phyloP scores from a whole-genome alignment of 176 grass and related monocot species.

The Aegilops umbellulata region DNA sequence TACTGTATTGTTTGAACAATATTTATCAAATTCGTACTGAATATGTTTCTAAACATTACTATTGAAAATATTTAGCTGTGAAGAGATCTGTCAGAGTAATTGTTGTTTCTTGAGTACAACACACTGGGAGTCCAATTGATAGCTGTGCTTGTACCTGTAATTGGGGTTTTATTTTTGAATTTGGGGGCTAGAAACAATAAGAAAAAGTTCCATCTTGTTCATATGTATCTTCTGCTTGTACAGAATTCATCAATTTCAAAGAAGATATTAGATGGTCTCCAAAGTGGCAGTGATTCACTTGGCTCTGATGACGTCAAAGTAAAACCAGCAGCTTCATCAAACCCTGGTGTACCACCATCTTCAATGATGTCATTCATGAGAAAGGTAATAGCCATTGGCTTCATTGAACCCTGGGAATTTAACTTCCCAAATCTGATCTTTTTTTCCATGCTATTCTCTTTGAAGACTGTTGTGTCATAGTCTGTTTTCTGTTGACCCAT shows the following conservation, averaged over 20 bases:
- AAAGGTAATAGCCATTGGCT: constrained; percentile 56
- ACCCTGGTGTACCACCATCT: constrained; percentile 96
- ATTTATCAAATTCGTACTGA: background rate
- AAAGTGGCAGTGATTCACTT: constrained; percentile 79
- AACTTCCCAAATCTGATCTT: background rate
- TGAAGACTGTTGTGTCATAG: background rate
- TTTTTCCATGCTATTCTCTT: constrained; percentile 5
- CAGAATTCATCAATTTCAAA: constrained; percentile 68
- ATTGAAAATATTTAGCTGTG: background rate
- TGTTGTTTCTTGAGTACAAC: constrained; percentile 1
- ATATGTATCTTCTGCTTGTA: constrained; percentile 33
- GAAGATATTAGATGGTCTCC: constrained; percentile 71
- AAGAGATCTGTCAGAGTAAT: constrained; percentile 8
- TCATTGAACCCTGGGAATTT: background rate
- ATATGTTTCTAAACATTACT: constrained; percentile 13
- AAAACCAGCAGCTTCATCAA: constrained; percentile 58
- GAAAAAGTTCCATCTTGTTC: constrained; percentile 3
- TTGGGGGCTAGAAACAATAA: background rate
- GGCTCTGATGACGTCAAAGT: constrained; percentile 87
- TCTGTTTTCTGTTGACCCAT: constrained; percentile 31
- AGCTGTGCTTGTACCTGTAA: background rate
- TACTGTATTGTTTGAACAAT: background rate
- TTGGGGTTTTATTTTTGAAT: background rate
- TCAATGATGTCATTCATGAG: constrained; percentile 84
- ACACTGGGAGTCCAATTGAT: background rate